phyloP scores from a whole-genome alignment of 2,329 filamentous ascomycete species.

The Verticillium longisporum region DNA sequence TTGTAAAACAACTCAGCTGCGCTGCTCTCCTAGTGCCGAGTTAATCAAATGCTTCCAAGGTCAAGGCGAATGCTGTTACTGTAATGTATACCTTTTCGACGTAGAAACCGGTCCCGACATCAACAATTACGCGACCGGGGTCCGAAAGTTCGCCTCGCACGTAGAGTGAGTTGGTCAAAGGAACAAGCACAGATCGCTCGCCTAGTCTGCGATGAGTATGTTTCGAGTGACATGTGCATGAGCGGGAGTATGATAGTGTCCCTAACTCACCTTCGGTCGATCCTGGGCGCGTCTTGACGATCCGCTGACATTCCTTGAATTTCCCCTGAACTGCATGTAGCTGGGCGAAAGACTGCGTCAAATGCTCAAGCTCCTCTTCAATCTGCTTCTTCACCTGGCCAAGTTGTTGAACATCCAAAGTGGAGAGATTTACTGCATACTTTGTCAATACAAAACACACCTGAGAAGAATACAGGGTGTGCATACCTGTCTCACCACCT shows the following conservation, averaged over 20 bases:
- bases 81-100: constrained; percentile 68
- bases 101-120: constrained; percentile 90
- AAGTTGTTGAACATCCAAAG: constrained; percentile 78
- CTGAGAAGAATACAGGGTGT: too few species aligned
- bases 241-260: too few species aligned
- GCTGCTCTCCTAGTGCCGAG: constrained; percentile 23
- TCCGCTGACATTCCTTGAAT: constrained; percentile 82
- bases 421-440: constrained; percentile 55
- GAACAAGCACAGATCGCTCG: constrained; percentile 67
- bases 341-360: constrained; percentile 83
- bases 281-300: constrained; percentile 48
- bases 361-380: constrained; percentile 90
- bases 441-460: neutral
- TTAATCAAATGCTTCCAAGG: neutral
- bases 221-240: neutral
- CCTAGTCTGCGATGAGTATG: neutral
- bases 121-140: constrained; percentile 74
- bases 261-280: constrained; percentile 19
- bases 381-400: constrained; percentile 91
- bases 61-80: too few species aligned
- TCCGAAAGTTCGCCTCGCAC: constrained; percentile 75
- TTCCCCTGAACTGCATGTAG: constrained; percentile 85
- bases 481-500: constrained; percentile 8
- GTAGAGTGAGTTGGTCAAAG: constrained; percentile 89
- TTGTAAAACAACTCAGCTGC: constrained; percentile 52